A percentile compares a stretch with the other conserved stretches of the same genome.
phyloP scores from a whole-genome alignment of 1,139 yeast species.

The Yamadazyma trypodendri region DNA sequence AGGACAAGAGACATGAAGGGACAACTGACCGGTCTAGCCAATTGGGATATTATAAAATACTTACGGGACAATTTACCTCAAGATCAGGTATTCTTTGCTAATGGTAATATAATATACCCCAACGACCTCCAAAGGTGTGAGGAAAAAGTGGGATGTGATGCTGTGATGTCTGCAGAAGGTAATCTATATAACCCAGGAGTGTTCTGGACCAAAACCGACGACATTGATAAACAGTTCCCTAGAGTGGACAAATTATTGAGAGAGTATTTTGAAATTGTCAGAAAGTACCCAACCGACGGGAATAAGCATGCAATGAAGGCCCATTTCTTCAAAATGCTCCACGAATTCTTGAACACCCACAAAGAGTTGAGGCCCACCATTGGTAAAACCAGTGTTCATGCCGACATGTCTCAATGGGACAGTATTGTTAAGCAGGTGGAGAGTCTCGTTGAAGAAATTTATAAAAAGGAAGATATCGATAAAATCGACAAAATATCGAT shows the following conservation, averaged over 20 bases:
- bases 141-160: constrained; percentile 69
- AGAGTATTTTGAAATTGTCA: constrained; percentile 86
- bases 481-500: constrained; percentile 50
- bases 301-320: constrained; percentile 85
- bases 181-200: constrained; percentile 92
- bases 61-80: constrained; percentile 76
- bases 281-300: constrained; percentile 55
- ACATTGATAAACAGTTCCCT: constrained; percentile 71
- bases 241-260: constrained; percentile 80
- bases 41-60: constrained; percentile 79
- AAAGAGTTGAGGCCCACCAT: constrained; percentile 75
- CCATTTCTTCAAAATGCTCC: constrained; percentile 83
- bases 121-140: constrained; percentile 73
- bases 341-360: constrained; percentile 72
- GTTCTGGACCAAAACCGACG: constrained; percentile 57
- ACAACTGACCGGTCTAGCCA: constrained; percentile 90
- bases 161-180: constrained; percentile 97
- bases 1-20: constrained; percentile 98
- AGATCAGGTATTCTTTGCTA: constrained; percentile 87
- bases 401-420: constrained; percentile 62
- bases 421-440: constrained; percentile 69
- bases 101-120: constrained; percentile 87
- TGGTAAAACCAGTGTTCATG: constrained; percentile 54
- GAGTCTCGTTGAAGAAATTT: constrained; percentile 56
- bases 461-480: constrained; percentile 38